These are phyloP conservation scores for Meira miltonrushii DNA, from an alignment of 1,284 basidiomycete genomes.

Conservation along the genomic window DNA sequence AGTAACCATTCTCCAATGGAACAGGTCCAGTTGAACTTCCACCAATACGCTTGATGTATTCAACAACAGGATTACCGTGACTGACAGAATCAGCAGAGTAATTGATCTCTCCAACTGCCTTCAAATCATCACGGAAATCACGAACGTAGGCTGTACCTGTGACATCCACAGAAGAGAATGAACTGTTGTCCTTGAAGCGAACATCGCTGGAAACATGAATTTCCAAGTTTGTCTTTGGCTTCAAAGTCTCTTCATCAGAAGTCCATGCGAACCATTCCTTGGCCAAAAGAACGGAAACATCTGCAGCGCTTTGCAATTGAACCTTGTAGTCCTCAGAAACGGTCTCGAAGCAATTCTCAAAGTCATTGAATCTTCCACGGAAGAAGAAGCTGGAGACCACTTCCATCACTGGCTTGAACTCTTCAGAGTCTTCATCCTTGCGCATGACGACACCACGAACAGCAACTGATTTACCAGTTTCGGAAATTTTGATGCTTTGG, in stretches of 20 bases:
- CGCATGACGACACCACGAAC: constrained; percentile 37
- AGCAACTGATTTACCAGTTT: constrained; percentile 68
- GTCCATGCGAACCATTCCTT: constrained; percentile 99
- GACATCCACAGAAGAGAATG: constrained; percentile 76
- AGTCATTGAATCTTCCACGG: constrained; percentile 88
- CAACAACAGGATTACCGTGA: constrained; percentile 77
- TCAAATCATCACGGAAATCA: constrained; percentile 42
- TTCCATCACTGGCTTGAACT: constrained; percentile 90
- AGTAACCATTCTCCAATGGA: constrained; percentile 74
- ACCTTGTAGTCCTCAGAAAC: constrained; percentile 81
- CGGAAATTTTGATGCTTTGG: constrained; percentile 80
- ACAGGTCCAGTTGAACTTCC: constrained; percentile 68
- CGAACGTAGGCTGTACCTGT: constrained; percentile 58
- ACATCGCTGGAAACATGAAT: constrained; percentile 83
- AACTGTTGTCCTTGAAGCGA: constrained; percentile 82
- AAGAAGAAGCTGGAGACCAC: constrained; percentile 94
- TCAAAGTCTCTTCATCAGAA: constrained; percentile 62
- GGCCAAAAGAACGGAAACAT: constrained; percentile 81
- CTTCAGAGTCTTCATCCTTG: constrained; percentile 55
- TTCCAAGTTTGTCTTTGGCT: constrained; percentile 74
- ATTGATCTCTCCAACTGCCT: constrained; percentile 38
- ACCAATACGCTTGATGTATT: constrained; percentile 88
- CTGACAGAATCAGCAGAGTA: constrained; percentile 39
- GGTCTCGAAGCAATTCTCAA: constrained; percentile 84
- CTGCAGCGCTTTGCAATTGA: constrained; percentile 68